Percentiles rank a stretch among this genome's conserved stretches.
Conservation (phyloP, 2,329 filamentous ascomycete genomes). For the Rutstroemia sp. region DNA sequence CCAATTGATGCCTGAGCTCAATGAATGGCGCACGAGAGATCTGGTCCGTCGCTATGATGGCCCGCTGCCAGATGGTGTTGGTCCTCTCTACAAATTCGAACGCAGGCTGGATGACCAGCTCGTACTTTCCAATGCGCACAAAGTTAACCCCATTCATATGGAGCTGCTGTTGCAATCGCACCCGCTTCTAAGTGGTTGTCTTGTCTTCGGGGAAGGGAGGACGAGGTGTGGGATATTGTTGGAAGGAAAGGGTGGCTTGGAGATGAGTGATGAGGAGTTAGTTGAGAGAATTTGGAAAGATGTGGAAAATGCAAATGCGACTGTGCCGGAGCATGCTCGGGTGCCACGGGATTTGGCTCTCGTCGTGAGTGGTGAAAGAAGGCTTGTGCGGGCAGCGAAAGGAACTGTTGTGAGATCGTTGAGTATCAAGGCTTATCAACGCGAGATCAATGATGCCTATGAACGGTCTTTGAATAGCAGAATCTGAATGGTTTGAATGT, state of each 20-base stretch:
- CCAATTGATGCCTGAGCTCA: conserved; percentile 33
- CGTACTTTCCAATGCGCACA: conserved; percentile 38
- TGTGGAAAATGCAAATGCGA: conserved; percentile 13
- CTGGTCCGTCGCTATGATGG: conserved; percentile 23
- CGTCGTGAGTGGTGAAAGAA: conserved; percentile 9
- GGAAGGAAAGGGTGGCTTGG: conserved; percentile 10
- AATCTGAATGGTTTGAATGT: neutral
- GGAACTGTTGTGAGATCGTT: conserved; percentile 9
- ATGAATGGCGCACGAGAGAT: conserved; percentile 39
- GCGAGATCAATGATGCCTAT: conserved; percentile 26
- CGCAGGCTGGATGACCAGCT: conserved; percentile 33
- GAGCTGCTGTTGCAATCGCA: conserved; percentile 32
- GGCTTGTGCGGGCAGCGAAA: conserved; percentile 14
- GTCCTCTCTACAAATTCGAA: conserved; percentile 30
- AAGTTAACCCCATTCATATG: conserved; percentile 37
- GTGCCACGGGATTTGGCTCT: conserved; percentile 13
- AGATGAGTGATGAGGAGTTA: conserved; percentile 5
- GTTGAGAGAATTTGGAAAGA: conserved; percentile 13
- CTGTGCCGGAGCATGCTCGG: conserved; percentile 16
- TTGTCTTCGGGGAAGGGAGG: conserved; percentile 32
- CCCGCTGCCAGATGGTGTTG: conserved; percentile 10
- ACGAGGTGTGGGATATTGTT: conserved; percentile 14
- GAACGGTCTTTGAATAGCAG: neutral
- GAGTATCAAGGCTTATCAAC: neutral
- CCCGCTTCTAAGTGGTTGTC: conserved; percentile 24